phyloP scores from a whole-genome alignment of 768 basidiomycete genomes.

The Amanita brunnescens region DNA sequence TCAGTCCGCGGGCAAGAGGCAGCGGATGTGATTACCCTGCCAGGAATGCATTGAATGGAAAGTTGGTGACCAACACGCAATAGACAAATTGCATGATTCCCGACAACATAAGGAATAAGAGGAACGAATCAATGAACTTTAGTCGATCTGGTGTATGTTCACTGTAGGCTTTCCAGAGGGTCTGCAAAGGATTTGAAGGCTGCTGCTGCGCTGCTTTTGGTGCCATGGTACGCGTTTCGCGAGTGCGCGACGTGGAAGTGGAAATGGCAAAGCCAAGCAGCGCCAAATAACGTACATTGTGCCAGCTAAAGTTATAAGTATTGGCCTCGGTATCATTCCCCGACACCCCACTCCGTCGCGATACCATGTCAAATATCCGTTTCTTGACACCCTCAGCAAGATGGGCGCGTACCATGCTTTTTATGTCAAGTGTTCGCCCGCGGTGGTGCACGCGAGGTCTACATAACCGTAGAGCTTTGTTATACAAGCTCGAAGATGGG shows the following conservation, averaged over 20 bases:
- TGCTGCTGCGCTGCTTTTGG: conserved; percentile 23
- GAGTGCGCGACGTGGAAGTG: conserved; percentile 25
- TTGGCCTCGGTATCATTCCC: too few relatives aligned
- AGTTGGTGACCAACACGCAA: conserved; percentile 85
- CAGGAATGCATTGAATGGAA: conserved; percentile 96
- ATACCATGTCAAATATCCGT: conserved; percentile 1
- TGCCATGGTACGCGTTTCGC: conserved; percentile 22
- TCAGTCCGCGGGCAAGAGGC: background rate
- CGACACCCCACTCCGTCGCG: conserved; percentile 3
- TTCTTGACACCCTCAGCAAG: conserved; percentile 11
- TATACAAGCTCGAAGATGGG: conserved; percentile 63
- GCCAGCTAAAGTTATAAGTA: too few relatives aligned
- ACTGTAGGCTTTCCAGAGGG: conserved; percentile 72
- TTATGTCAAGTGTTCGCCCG: conserved; percentile 6
- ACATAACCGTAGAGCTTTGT: conserved; percentile 47
- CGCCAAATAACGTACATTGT: conserved; percentile 20
- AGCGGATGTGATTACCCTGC: conserved; percentile 60
- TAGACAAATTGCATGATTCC: conserved; percentile 89
- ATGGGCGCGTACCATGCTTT: conserved; percentile 11
- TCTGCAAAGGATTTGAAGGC: conserved; percentile 28
- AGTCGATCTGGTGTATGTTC: conserved; percentile 73
- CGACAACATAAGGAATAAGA: conserved; percentile 85
- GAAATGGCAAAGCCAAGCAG: conserved; percentile 24
- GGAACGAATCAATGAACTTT: conserved; percentile 91
- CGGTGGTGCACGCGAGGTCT: conserved; percentile 27